Percentiles rank a stretch among this genome's conserved stretches.
Conservation (phyloP, 352 stramenopile genomes). For the Globisporangium takayamanum region DNA sequence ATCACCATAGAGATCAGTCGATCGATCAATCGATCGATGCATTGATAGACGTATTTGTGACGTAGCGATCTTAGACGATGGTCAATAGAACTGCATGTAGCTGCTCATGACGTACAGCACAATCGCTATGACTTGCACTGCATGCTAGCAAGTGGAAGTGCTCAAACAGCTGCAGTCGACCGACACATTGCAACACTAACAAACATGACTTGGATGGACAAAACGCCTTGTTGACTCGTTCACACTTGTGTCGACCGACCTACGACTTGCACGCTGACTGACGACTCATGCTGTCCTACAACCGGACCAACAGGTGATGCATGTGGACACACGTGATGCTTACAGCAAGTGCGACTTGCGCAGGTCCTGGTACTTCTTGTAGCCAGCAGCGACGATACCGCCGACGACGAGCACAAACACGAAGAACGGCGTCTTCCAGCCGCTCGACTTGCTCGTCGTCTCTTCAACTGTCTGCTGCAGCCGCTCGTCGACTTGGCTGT, state of each 20-base stretch:
- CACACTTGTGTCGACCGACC: too few species aligned
- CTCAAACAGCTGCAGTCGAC: too few species aligned
- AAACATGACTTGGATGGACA: too few species aligned
- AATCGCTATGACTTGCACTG: too few species aligned
- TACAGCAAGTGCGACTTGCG: conserved; percentile 86
- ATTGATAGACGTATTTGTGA: background rate
- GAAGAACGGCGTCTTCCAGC: conserved; percentile 83
- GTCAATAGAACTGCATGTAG: too few species aligned
- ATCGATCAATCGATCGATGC: background rate
- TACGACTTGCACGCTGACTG: too few species aligned
- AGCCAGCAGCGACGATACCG: conserved; percentile 44
- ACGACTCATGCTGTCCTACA: background rate
- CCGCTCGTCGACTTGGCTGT: conserved; percentile 59
- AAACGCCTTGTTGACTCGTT: too few species aligned
- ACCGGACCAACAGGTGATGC: background rate
- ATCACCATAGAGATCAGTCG: conserved; percentile 3
- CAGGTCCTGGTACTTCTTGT: conserved; percentile 88
- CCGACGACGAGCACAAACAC: conserved; percentile 65
- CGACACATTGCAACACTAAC: too few species aligned
- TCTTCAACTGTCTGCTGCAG: conserved; percentile 66
- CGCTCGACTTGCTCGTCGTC: conserved; percentile 58
- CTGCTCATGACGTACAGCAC: too few species aligned
- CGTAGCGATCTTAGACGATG: too few species aligned
- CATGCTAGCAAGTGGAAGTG: too few species aligned
- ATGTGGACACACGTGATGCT: background rate